Evolutionary conservation across 345 rosid species (phyloP), one percentile per base, ranked within the genome.

Genomic region (Boechera stricta): DNA sequence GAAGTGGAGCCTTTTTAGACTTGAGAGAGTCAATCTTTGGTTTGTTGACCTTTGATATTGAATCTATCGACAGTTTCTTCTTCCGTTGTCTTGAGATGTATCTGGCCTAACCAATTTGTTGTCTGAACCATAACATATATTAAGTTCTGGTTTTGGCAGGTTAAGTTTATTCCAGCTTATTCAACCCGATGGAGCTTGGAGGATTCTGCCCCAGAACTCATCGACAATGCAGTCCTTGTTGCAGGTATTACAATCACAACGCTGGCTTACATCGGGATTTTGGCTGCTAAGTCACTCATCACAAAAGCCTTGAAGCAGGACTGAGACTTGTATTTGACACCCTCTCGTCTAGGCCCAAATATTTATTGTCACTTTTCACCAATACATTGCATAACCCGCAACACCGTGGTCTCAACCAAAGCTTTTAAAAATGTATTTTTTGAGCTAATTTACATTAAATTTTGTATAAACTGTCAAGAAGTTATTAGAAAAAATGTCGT

Each of bases 91-190:
- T 7, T 26, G 67, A 62, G 11, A 10, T 41, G 3, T 61, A 0
- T 41, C 7, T 41, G 44, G 62, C 53, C 7, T 45, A 13, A n/a
- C n/a, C n/a, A n/a, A n/a, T 72, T 49, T 38, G 24, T 16, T 73
- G n/a, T 24, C 12, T 10, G 16, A 39, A 47, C 2, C 36, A 0
- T 60, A 49, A 73, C 68, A 38, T 58, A 15, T 59, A 33, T 11
- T 24, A 68, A 16, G 28, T 41, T n/a, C 2, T 60, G 63, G 47
- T 73, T 15, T 7, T 81, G 75, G 7, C 88, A 95, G 98, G n/a
- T n/a, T n/a, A n/a, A n/a, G 86, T 95, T 86, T 42, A 89, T 90
- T 51, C 99, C 98, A 5, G 97, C 99, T 8, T 95, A 95, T 82
- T 92, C 99, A 64, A 95, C 97, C 67, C 90, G 99, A 76, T 48